Percentiles rank a stretch among this genome's conserved stretches.
phyloP scores from a whole-genome alignment of 2,329 filamentous ascomycete species.

The Fusarium poae region DNA sequence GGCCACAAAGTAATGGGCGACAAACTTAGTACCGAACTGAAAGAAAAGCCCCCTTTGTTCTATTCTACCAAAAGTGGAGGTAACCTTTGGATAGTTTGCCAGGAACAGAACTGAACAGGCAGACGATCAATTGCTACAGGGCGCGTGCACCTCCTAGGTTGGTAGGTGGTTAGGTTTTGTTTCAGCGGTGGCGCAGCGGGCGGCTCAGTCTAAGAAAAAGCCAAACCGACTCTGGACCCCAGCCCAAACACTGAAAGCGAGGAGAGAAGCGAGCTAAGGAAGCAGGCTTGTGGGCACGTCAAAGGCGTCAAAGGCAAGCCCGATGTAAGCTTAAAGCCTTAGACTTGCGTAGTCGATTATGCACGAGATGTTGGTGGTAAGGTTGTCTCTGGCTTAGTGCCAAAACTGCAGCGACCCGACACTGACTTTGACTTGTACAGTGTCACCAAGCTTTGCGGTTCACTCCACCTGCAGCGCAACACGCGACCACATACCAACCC shows the following conservation, averaged over 20 bases:
- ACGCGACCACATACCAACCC: constrained; percentile 44
- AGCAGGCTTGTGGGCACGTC: constrained; percentile 1
- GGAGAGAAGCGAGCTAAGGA: neutral
- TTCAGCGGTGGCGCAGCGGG: constrained; percentile 29
- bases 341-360: constrained; percentile 7
- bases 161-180: constrained; percentile 7
- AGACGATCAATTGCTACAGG: constrained; percentile 24
- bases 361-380: constrained; percentile 6
- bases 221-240: neutral
- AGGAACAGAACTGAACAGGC: constrained; percentile 7
- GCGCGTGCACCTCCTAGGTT: neutral
- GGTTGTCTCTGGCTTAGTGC: neutral
- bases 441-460: neutral
- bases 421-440: neutral
- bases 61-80: constrained; percentile 25
- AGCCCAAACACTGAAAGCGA: neutral
- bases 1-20: constrained; percentile 4
- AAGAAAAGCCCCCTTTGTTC: constrained; percentile 22
- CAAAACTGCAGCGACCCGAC: neutral
- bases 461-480: constrained; percentile 27
- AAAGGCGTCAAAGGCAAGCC: constrained; percentile 5
- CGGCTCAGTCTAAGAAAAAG: constrained; percentile 11
- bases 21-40: constrained; percentile 17
- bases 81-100: neutral
- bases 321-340: constrained; percentile 10